phyloP scores from a whole-genome alignment of 352 stramenopile species.

The Blastocystis sp. region DNA sequence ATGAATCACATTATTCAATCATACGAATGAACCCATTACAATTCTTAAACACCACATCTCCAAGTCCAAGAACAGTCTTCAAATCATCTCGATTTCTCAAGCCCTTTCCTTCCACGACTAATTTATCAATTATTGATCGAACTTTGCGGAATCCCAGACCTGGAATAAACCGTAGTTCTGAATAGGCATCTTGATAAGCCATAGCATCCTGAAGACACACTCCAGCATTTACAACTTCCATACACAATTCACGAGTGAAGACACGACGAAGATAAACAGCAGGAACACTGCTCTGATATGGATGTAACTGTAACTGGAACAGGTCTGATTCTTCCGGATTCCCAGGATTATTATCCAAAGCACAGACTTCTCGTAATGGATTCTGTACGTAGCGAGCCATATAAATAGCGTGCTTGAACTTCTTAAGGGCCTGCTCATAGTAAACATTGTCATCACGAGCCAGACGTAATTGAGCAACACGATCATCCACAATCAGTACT shows the following conservation, averaged over 20 bases:
- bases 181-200: slow-evolving; percentile 36
- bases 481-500: slow-evolving; percentile 18
- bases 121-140: not conserved
- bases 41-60: slow-evolving; percentile 44
- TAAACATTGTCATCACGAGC: not conserved
- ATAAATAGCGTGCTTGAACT: not conserved
- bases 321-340: slow-evolving; percentile 14
- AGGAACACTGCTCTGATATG: slow-evolving; percentile 3
- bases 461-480: not conserved
- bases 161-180: slow-evolving; percentile 1
- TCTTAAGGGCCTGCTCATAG: not conserved
- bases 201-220: slow-evolving; percentile 6
- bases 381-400: slow-evolving; percentile 17
- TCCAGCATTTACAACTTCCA: not conserved
- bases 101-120: not conserved
- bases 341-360: not conserved
- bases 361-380: slow-evolving; percentile 16
- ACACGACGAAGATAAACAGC: not conserved
- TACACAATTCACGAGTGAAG: slow-evolving; percentile 6
- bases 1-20: not conserved
- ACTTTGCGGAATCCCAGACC: slow-evolving; percentile 30
- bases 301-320: not conserved
- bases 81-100: slow-evolving; percentile 20
- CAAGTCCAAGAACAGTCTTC: not conserved
- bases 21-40: slow-evolving; percentile 52